A percentile compares a stretch with the other conserved stretches of the same genome.
These are phyloP conservation scores for Carpinus viminea DNA, from an alignment of 306 rosid species.

Conservation along the genomic window DNA sequence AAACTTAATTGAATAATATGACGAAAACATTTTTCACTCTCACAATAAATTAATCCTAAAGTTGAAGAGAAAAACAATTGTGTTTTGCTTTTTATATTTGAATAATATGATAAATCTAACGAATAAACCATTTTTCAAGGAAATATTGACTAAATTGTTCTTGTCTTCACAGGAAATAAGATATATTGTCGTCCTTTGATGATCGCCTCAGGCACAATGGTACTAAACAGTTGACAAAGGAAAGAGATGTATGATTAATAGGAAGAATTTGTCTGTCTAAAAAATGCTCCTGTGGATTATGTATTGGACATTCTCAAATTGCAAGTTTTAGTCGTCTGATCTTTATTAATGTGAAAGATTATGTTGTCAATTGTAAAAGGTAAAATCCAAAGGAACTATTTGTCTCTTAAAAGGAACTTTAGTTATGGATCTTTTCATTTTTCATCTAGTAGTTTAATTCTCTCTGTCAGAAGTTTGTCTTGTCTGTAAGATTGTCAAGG, in stretches of 20 bases:
- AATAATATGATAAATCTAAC: too few species aligned
- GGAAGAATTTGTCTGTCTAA: conserved; percentile 6
- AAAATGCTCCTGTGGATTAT: conserved; percentile 15
- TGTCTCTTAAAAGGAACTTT: neutral
- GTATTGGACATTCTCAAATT: conserved; percentile 17
- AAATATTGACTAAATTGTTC: conserved; percentile 35
- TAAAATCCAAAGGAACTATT: neutral
- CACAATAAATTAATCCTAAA: too few species aligned
- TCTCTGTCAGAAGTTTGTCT: too few species aligned
- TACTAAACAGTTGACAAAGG: conserved; percentile 84
- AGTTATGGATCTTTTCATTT: too few species aligned
- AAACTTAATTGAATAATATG: too few species aligned
- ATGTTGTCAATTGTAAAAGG: neutral
- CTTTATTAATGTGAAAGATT: neutral
- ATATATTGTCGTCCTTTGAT: conserved; percentile 73
- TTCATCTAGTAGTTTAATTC: too few species aligned
- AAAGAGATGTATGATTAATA: conserved; percentile 29
- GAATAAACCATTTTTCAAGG: conserved; percentile 4
- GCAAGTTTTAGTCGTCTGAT: neutral
- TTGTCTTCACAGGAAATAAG: conserved; percentile 67
- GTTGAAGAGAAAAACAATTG: too few species aligned
- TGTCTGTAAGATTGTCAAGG: too few species aligned
- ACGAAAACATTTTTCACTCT: too few species aligned
- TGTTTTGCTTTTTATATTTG: too few species aligned
- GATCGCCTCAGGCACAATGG: conserved; percentile 55